phyloP scores from a whole-genome alignment of 2,329 filamentous ascomycete species.

The Talaromyces sp. region DNA sequence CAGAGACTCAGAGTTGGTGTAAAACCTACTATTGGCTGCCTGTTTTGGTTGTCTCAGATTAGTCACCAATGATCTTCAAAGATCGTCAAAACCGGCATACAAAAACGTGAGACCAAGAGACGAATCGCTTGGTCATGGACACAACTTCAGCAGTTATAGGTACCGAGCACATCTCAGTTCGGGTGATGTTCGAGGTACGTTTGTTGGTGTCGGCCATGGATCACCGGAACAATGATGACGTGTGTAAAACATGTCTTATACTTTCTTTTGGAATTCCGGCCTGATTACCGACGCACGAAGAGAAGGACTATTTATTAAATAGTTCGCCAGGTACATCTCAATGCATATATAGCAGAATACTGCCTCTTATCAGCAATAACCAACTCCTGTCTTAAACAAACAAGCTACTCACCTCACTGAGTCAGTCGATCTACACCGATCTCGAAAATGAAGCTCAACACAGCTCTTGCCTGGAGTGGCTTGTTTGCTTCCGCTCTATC shows the following conservation, averaged over 20 bases:
- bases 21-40: neutral
- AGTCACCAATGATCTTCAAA: neutral
- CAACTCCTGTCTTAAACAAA: neutral
- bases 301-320: neutral
- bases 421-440: neutral
- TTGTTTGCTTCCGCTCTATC: slow-evolving; percentile 4
- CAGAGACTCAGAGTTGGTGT: neutral
- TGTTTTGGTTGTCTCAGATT: neutral
- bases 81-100: neutral
- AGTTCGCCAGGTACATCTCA: neutral
- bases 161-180: neutral
- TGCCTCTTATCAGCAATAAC: neutral
- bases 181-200: neutral
- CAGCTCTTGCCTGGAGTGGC: neutral
- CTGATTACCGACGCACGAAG: neutral
- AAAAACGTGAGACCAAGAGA: neutral
- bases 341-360: neutral
- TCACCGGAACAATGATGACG: neutral
- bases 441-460: neutral
- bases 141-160: neutral
- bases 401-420: too few species aligned
- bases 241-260: neutral
- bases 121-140: neutral
- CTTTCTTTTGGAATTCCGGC: neutral
- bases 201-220: neutral